Percentiles rank a stretch among this genome's conserved stretches.
Evolutionary conservation across 1,284 basidiomycete species (phyloP).

Genomic region (Microbotryomycetes sp.): DNA sequence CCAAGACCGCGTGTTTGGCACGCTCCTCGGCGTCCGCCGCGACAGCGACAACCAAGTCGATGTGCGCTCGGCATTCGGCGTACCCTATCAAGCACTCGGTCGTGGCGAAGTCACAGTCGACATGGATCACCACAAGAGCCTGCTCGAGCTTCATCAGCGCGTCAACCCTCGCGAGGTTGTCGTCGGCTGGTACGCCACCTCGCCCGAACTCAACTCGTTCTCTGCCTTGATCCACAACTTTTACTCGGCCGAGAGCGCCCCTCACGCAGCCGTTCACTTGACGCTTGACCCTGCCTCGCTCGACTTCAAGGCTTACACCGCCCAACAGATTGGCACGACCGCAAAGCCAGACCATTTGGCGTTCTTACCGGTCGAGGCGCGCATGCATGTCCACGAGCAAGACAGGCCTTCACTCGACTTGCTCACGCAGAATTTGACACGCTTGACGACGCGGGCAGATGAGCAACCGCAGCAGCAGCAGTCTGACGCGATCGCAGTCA

Average conservation of each 20-base stretch:
- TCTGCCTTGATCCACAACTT: constrained; percentile 98
- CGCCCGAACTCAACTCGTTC: constrained; percentile 84
- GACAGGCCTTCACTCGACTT: constrained; percentile 79
- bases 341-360: constrained; percentile 54
- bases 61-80: constrained; percentile 75
- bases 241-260: constrained; percentile 84
- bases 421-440: constrained; percentile 46
- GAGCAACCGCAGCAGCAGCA: not conserved
- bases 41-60: constrained; percentile 58
- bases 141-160: constrained; percentile 83
- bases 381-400: constrained; percentile 68
- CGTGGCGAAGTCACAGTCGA: constrained; percentile 82
- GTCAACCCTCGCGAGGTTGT: constrained; percentile 79
- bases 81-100: constrained; percentile 53
- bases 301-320: constrained; percentile 62
- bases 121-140: constrained; percentile 88
- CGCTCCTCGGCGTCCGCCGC: constrained; percentile 78
- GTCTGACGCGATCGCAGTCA: too few species aligned
- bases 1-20: constrained; percentile 90
- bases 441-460: constrained; percentile 34
- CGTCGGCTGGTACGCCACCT: constrained; percentile 89
- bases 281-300: constrained; percentile 80
- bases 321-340: constrained; percentile 62
- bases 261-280: constrained; percentile 85
- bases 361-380: constrained; percentile 78